phyloP scores from a whole-genome alignment of 257 asterid genomes.

The Solanum ossicruentum region DNA sequence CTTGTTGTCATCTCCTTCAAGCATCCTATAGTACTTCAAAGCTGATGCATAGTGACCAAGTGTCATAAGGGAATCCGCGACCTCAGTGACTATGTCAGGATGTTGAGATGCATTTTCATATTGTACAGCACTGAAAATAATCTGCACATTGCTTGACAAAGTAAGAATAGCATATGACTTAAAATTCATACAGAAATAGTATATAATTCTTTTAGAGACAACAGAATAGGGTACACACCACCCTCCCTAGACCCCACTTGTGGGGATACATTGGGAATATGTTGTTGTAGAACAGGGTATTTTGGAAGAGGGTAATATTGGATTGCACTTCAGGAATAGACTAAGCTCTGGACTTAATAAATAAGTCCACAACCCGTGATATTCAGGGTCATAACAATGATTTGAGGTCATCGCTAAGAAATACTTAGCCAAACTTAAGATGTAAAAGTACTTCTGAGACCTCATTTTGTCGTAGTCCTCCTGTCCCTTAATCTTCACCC shows the following conservation, averaged over 20 bases:
- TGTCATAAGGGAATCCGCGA: constrained; percentile 55
- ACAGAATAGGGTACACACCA: neutral
- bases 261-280: neutral
- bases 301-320: neutral
- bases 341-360: neutral
- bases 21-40: constrained; percentile 53
- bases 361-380: neutral
- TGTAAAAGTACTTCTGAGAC: neutral
- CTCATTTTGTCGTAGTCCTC: neutral
- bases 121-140: constrained; percentile 29
- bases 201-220: neutral
- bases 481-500: neutral
- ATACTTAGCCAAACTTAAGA: neutral
- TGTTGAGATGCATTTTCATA: constrained; percentile 25
- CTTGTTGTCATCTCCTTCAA: constrained; percentile 31
- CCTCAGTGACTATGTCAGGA: constrained; percentile 35
- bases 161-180: constrained; percentile 3
- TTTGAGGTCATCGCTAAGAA: neutral
- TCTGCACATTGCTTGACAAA: constrained; percentile 25
- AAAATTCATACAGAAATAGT: neutral
- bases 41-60: constrained; percentile 42
- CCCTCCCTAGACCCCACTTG: neutral
- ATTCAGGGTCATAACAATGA: neutral
- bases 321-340: neutral
- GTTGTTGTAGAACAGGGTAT: neutral